These are phyloP conservation scores for Lentinus brumalis DNA, from an alignment of 768 basidiomycete species.

Conservation along the genomic window DNA sequence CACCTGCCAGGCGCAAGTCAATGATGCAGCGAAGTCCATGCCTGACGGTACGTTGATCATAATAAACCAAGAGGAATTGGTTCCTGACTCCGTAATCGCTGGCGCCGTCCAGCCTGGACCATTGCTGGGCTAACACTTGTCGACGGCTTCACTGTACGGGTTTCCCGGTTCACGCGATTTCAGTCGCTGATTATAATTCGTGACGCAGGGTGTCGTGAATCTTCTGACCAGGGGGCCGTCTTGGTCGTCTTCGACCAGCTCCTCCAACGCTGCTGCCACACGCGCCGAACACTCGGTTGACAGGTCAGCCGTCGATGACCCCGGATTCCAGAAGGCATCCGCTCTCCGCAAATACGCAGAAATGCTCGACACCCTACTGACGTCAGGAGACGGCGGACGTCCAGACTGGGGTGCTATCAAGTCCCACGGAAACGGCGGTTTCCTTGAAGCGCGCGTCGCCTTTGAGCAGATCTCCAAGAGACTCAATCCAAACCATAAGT, in stretches of 20 bases:
- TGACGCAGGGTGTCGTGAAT: not conserved
- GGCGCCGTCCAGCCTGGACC: not conserved
- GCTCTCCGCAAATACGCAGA: not conserved
- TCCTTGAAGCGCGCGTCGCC: not conserved
- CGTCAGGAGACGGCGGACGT: not conserved
- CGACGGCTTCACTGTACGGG: too few relatives aligned
- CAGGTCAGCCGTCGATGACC: not conserved
- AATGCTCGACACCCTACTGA: not conserved
- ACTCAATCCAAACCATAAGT: not conserved
- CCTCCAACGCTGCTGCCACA: not conserved
- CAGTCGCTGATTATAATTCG: too few relatives aligned
- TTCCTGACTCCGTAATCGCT: too few relatives aligned
- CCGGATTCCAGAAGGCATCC: not conserved
- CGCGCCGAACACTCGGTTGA: not conserved
- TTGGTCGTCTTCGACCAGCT: not conserved
- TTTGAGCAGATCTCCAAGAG: not conserved
- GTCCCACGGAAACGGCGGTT: not conserved
- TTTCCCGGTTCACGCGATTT: too few relatives aligned
- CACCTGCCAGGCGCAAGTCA: not conserved
- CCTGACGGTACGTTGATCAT: not conserved
- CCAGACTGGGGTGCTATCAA: slow-evolving; percentile 3
- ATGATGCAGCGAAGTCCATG: not conserved
- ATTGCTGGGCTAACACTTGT: not conserved
- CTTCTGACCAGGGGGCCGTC: not conserved
- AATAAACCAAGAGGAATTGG: too few relatives aligned